Evolutionary conservation across 495 filamentous ascomycete species (phyloP), one percentile per base, ranked within the genome.

Genomic region (Lasiosphaeria miniovina): DNA sequence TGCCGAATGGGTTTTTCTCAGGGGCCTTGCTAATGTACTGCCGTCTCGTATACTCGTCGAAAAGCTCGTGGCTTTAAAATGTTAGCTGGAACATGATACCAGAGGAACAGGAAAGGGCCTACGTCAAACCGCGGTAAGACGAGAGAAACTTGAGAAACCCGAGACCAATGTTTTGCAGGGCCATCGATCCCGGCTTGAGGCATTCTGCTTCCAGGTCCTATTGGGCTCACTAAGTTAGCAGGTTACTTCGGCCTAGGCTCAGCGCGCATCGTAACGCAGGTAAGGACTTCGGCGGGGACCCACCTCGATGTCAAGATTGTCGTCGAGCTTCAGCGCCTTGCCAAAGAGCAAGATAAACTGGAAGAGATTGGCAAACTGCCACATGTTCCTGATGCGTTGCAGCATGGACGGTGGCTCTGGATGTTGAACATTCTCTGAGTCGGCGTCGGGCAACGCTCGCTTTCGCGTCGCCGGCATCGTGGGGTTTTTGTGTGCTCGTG

Each of bases 321-420:
- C 88, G 68, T 93, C 89, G 59, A 96, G 88, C 75, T 93, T 95
- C 73, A 95, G 86, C 48, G 88, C 84, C 63, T 87, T 85, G 34
- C 92, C 92, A 74, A 98, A 98, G 55, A 91, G 82, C 65, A 85
- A 86, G 55, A 97, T 88, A 77, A 90, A 98, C 74, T 98, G 94
- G 77, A 88, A 91, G 5, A 98, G 80, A 69, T 91, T 92, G 50
- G 94, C 90, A 74, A 98, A 96, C 72, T 97, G 89, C 92, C 94
- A 97, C 77, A 86, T 88, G 71, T 89, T 94, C 52, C 93, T 81
- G 59, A 98, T 80, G 61, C 80, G 85, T 50, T 87, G 76, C 31
- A 96, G 80, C 56, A 86, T 61, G 4, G 78, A 72, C 53, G 71
- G 63, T 61, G 82, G 68, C 36, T 66, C 58, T 6, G 66, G 54